Evolutionary conservation across 2,329 filamentous ascomycete genomes (phyloP).

Genomic region (Xylariales sp.): DNA sequence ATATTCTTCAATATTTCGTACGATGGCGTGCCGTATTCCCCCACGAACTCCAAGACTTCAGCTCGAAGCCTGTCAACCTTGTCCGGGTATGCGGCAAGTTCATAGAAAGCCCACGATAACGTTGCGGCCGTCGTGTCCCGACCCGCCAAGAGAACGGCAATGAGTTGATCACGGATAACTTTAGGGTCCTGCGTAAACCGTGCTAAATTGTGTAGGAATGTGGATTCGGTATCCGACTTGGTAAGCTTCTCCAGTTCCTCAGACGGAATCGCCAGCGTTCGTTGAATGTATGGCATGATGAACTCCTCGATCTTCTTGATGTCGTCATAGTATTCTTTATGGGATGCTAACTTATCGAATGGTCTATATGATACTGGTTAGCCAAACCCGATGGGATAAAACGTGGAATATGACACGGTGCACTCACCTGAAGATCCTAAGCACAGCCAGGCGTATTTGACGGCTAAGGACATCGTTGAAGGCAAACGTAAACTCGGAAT

Average conservation of each 20-base stretch:
- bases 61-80: conserved; percentile 68
- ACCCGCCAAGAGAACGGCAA: conserved; percentile 77
- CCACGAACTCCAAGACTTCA: conserved; percentile 68
- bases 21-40: conserved; percentile 59
- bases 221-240: conserved; percentile 73
- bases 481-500: conserved; percentile 71
- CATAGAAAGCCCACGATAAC: conserved; percentile 73
- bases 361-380: conserved; percentile 57
- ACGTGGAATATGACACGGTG: neutral
- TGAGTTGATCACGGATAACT: conserved; percentile 78
- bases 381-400: neutral
- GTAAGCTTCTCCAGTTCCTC: conserved; percentile 75
- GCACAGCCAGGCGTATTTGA: conserved; percentile 69
- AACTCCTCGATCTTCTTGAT: conserved; percentile 76
- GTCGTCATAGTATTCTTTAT: conserved; percentile 66
- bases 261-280: conserved; percentile 69
- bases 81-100: conserved; percentile 68
- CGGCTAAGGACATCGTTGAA: conserved; percentile 76
- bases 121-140: conserved; percentile 76
- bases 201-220: conserved; percentile 81
- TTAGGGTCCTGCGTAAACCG: conserved; percentile 70
- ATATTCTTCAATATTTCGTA: conserved; percentile 76
- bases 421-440: conserved; percentile 47
- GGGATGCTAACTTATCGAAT: conserved; percentile 67
- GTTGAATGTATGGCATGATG: conserved; percentile 74